These are phyloP conservation scores for Kuraishia piskuri DNA, from an alignment of 805 yeast genomes.

Conservation along the genomic window DNA sequence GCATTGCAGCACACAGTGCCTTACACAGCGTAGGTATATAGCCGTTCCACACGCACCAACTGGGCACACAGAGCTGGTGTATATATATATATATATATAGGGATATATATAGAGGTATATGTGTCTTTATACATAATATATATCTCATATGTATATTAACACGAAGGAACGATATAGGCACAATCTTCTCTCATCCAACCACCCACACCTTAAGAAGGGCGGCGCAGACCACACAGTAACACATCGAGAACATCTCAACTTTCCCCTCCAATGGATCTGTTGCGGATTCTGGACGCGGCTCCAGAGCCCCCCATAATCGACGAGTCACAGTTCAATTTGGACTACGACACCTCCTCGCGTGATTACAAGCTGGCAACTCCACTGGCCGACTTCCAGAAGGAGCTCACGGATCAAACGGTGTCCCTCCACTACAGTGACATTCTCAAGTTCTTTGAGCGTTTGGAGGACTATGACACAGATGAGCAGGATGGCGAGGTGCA, in stretches of 20 bases:
- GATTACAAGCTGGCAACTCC: conserved; percentile 79
- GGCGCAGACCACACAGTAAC: background rate
- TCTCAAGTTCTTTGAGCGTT: conserved; percentile 70
- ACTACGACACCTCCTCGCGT: conserved; percentile 30
- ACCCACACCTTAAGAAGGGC: no score
- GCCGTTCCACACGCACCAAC: no score
- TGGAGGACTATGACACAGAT: conserved; percentile 26
- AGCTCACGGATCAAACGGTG: conserved; percentile 84
- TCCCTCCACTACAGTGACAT: conserved; percentile 89
- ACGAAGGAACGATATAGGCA: no score
- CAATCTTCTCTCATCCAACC: no score
- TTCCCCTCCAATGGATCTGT: conserved; percentile 51
- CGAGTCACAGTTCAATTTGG: conserved; percentile 33
- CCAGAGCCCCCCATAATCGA: conserved; percentile 78
- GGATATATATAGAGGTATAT: no score
- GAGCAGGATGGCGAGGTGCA: conserved; percentile 20
- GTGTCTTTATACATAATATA: no score
- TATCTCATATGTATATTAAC: no score
- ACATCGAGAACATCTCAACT: no score
- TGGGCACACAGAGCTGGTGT: no score
- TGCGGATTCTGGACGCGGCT: conserved; percentile 68
- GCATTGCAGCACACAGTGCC: no score
- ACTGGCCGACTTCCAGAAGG: conserved; percentile 78
- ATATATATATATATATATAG: no score
- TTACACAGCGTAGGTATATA: no score